These are phyloP conservation scores for Cyphellophora attinorum DNA, from an alignment of 2,329 filamentous ascomycete species.

Conservation along the genomic window DNA sequence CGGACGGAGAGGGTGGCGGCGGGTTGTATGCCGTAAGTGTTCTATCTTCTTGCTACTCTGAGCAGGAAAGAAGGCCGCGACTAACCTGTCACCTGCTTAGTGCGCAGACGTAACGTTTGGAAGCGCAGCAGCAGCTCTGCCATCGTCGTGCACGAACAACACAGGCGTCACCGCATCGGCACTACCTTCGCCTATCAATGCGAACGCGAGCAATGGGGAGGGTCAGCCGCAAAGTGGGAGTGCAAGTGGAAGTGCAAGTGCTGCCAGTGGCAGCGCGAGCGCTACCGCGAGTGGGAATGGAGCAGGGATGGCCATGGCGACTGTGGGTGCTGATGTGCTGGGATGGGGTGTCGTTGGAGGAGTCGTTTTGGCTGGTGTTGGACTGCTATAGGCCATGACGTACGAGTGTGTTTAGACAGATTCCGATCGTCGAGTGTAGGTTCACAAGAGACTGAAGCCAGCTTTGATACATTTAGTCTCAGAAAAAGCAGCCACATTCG, in stretches of 20 bases:
- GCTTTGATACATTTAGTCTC: no score
- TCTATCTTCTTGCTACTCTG: no score
- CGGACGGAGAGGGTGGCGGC: constrained; percentile 46
- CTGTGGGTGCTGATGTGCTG: constrained; percentile 22
- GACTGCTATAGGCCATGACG: constrained; percentile 23
- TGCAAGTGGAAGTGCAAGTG: constrained; percentile 2
- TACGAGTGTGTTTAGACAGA: no score
- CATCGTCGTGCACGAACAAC: constrained; percentile 47
- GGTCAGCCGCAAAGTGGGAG: constrained; percentile 23
- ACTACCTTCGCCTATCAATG: constrained; percentile 36
- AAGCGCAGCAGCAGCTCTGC: constrained; percentile 13
- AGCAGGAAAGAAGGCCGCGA: no score
- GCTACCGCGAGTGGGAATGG: constrained; percentile 16
- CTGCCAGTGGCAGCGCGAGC: constrained; percentile 6
- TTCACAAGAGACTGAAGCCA: no score
- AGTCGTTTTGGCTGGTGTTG: constrained; percentile 23
- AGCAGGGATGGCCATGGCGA: constrained; percentile 22
- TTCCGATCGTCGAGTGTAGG: no score
- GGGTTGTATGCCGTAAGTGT: constrained; percentile 59
- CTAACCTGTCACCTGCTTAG: constrained; percentile 2
- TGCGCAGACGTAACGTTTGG: constrained; percentile 11
- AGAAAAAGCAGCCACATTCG: no score
- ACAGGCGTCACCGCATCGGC: constrained; percentile 42
- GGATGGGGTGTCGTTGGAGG: constrained; percentile 28
- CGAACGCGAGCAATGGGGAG: constrained; percentile 31